A percentile compares a stretch with the other conserved stretches of the same genome.
Conservation (phyloP, 2,329 filamentous ascomycete species). For the Aspergillus arachidicola region DNA sequence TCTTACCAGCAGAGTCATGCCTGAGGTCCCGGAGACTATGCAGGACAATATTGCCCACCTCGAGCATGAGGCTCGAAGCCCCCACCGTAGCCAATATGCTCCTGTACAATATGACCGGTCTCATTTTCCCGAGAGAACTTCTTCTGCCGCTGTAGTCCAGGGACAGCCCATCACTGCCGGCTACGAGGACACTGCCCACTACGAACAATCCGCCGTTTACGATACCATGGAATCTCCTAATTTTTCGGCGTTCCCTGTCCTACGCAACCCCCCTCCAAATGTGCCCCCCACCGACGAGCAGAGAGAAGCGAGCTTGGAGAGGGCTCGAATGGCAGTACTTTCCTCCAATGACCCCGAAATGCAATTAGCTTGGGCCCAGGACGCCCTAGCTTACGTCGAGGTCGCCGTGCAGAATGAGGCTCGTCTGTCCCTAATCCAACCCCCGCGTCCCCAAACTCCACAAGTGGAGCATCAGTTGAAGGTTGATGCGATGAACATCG, state of each 20-base stretch:
- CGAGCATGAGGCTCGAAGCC: conserved; percentile 70
- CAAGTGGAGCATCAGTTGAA: conserved; percentile 85
- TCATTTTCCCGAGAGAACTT: conserved; percentile 41
- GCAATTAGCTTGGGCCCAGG: conserved; percentile 95
- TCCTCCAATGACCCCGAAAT: conserved; percentile 94
- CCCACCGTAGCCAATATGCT: conserved; percentile 48
- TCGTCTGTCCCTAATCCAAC: conserved; percentile 62
- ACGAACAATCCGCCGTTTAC: conserved; percentile 54
- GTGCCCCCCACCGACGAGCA: conserved; percentile 93
- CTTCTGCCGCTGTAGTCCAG: conserved; percentile 34
- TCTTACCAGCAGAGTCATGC: conserved; percentile 70
- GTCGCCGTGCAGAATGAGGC: conserved; percentile 75
- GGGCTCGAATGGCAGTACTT: conserved; percentile 78
- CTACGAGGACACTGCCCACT: conserved; percentile 47
- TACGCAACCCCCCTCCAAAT: conserved; percentile 76
- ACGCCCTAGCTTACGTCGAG: conserved; percentile 86
- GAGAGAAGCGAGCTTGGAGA: conserved; percentile 86
- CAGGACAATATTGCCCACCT: conserved; percentile 90
- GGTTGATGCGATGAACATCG: conserved; percentile 87
- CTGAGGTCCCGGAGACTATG: conserved; percentile 95
- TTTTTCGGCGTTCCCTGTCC: conserved; percentile 89
- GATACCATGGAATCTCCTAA: conserved; percentile 64
- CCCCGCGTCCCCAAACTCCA: conserved; percentile 74
- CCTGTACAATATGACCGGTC: conserved; percentile 35
- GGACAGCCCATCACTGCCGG: conserved; percentile 30